Evolutionary conservation across 208 protist genomes (phyloP).

Genomic region (Entamoeba histolytica): DNA sequence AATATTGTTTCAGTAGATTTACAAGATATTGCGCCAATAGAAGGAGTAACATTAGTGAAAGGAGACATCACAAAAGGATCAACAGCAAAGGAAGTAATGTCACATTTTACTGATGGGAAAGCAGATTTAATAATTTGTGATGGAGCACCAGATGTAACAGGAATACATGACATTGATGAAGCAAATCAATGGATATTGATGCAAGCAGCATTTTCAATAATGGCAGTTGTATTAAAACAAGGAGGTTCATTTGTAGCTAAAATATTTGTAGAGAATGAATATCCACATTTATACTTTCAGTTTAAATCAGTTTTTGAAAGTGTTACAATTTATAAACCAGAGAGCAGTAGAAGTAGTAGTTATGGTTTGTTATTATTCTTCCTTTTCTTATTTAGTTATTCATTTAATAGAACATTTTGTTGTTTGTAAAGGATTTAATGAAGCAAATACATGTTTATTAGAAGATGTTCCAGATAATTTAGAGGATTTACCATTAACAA

Average conservation of each 20-base stretch:
- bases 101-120: neutral
- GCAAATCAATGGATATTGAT: slow-evolving; percentile 23
- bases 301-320: neutral
- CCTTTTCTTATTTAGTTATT: too few species aligned
- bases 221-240: slow-evolving; percentile 63
- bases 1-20: slow-evolving; percentile 68
- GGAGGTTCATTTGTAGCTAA: slow-evolving; percentile 60
- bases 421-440: neutral
- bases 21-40: slow-evolving; percentile 77
- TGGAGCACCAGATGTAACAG: slow-evolving; percentile 29
- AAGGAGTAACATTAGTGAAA: slow-evolving; percentile 51
- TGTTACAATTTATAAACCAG: neutral
- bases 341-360: neutral
- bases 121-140: slow-evolving; percentile 19
- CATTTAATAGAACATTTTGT: neutral
- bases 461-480: neutral
- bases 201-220: slow-evolving; percentile 57
- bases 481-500: neutral
- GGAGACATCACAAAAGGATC: slow-evolving; percentile 19
- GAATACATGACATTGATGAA: slow-evolving; percentile 30
- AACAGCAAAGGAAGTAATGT: slow-evolving; percentile 6
- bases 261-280: slow-evolving; percentile 11
- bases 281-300: neutral
- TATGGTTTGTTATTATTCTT: too few species aligned
- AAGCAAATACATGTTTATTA: neutral